Evolutionary conservation across 805 yeast species (phyloP), one percentile per base, ranked within the genome.

Genomic region (Scheffersomyces coipomensis): DNA sequence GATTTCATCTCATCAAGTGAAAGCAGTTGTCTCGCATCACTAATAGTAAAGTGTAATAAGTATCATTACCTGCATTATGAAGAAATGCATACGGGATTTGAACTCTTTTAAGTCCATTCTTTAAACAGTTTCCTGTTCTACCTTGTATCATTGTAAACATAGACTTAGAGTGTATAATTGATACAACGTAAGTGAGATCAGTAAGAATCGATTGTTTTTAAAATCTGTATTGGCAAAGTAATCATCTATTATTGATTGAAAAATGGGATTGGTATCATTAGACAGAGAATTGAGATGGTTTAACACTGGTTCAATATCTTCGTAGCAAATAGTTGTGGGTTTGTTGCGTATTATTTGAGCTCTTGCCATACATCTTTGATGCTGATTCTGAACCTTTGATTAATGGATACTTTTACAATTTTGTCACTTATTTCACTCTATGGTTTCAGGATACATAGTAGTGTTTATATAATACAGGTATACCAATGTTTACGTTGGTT

Each of bases 41-140:
- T 15, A 77, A 55, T 26, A 73, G 39, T 29, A 82, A 53, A 0
- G 88, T 83, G 44, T 69, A 80, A 47, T 79, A 77, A 6, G 86
- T 78, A 55, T 83, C 89, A 51, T 83, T 83, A 4, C 84, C 86
- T 3, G 85, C 88, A 51, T 83, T 83, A 53, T 83, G 89, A 31
- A 83, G 55, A 46, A 66, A 71, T 1, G 81, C 68, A 51, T 78
- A 78, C 1, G 85, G 83, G 4, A 83, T 64, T 9, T 67, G 60
- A 36, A 78, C 61, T 39, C 66, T 53, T 25, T 69, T 55, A 17
- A 82, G 60, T 1, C 75, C 60, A 32, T 68, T 71, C 5, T 74
- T 70, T 33, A 83, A 56, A 19, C 70, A 62, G 8, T 64, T 50
- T 4, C 73, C 71, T 18, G 54, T 51, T 18, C 51, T 53, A 0